phyloP scores from a whole-genome alignment of 805 yeast species.

The Wickerhamomyces chambardii region DNA sequence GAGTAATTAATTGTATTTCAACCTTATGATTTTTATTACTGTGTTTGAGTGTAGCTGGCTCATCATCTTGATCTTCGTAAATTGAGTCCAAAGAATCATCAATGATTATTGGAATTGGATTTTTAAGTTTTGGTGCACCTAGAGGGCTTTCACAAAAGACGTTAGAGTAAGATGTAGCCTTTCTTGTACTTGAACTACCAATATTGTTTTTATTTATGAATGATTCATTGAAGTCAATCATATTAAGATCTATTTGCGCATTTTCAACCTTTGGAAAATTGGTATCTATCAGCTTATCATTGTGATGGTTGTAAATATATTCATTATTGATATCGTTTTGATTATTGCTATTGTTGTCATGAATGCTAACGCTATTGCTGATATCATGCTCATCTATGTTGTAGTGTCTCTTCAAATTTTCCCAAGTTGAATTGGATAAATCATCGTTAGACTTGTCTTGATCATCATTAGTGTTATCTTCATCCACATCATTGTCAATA shows the following conservation, averaged over 20 bases:
- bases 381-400: conserved; percentile 3
- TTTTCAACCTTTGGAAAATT: no score
- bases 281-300: no score
- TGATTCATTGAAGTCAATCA: neutral
- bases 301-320: no score
- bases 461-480: neutral
- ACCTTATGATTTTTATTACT: neutral
- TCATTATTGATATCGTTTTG: no score
- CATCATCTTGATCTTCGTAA: neutral
- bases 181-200: conserved; percentile 5
- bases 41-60: neutral
- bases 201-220: no score
- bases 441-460: neutral
- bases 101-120: conserved; percentile 1
- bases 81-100: neutral
- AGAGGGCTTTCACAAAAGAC: conserved; percentile 13
- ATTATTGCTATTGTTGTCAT: no score
- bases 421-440: conserved; percentile 13
- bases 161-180: conserved; percentile 11
- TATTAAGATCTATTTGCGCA: neutral
- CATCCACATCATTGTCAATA: neutral
- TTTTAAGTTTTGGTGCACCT: conserved; percentile 15
- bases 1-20: conserved; percentile 11
- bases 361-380: no score
- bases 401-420: conserved; percentile 12